phyloP scores from a whole-genome alignment of 2,329 filamentous ascomycete genomes.

The Alternaria ventricosa region DNA sequence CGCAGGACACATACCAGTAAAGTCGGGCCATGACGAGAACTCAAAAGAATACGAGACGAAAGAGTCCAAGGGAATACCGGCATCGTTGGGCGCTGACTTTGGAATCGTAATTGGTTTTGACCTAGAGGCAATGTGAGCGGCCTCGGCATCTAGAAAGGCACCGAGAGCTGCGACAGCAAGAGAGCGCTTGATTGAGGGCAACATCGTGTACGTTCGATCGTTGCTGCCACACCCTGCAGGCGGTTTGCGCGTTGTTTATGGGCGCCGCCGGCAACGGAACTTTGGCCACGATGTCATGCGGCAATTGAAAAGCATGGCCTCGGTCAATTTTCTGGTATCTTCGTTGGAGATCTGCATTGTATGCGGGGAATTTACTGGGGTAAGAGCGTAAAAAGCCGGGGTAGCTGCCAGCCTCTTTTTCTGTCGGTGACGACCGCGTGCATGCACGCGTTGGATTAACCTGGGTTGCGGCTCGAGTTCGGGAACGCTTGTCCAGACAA shows the following conservation, averaged over 20 bases:
- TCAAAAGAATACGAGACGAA: constrained; percentile 7
- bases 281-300: background rate
- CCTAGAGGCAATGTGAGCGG: background rate
- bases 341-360: background rate
- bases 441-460: background rate
- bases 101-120: background rate
- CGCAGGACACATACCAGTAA: background rate
- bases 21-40: constrained; percentile 10
- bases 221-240: background rate
- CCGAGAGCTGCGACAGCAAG: background rate
- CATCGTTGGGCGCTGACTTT: background rate
- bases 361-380: background rate
- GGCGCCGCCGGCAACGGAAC: background rate
- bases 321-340: background rate
- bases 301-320: background rate
- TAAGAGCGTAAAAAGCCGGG: background rate
- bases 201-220: background rate
- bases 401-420: background rate
- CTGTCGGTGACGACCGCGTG: background rate
- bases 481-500: background rate
- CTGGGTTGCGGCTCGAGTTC: background rate
- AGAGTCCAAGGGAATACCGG: constrained; percentile 6
- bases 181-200: background rate
- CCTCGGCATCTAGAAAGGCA: background rate
- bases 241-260: background rate